Evolutionary conservation across 768 basidiomycete species (phyloP), one percentile per base, ranked within the genome.

Genomic region (Russula emetica): DNA sequence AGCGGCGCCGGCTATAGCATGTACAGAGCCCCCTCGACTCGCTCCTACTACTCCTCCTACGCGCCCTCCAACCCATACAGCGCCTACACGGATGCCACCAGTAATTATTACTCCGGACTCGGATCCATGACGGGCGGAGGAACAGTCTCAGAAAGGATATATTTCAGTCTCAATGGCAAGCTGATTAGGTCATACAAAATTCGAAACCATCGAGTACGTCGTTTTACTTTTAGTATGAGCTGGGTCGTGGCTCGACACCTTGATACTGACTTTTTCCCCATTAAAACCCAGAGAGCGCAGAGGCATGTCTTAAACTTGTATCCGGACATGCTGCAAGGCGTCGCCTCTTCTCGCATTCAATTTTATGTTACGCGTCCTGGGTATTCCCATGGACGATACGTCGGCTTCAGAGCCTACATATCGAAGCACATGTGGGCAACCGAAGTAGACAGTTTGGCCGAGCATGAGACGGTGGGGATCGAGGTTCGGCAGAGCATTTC

Each of bases 281-380:
- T 6, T 40, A 16, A 34, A 22, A 14, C 45, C 2, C 18, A 64
- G 63, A 34, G 49, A 18, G 63, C 63, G 4, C 63, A 64, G 24
- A 60, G 51, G 32, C 63, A 64, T 34, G 63, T 64, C 32, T 34
- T 61, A 2, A 11, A 55, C 38, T 22, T 64, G 34, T 64, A 24
- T 30, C 63, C 63, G 11, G 63, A 64, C 14, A 0, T 45, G 32
- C 22, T 64, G 55, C 24, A 28, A 22, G 63, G 63, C 24, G 20
- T 64, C 32, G 63, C 63, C 26, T 64, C 63, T 5, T 64, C 63
- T 34, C 63, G 63, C 42, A 57, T 64, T n/a, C 63, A 64, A 42
- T 64, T 64, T 20, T 64, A 56, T 40, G 59, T 64, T 22, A 60
- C 34, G 32, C 63, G 63, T 28, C 40, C 59, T 10, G 63, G 63